These are phyloP conservation scores for Marchantia paleacea DNA, from an alignment of 225 moss, liverwort and hornwort species.

Conservation along the genomic window DNA sequence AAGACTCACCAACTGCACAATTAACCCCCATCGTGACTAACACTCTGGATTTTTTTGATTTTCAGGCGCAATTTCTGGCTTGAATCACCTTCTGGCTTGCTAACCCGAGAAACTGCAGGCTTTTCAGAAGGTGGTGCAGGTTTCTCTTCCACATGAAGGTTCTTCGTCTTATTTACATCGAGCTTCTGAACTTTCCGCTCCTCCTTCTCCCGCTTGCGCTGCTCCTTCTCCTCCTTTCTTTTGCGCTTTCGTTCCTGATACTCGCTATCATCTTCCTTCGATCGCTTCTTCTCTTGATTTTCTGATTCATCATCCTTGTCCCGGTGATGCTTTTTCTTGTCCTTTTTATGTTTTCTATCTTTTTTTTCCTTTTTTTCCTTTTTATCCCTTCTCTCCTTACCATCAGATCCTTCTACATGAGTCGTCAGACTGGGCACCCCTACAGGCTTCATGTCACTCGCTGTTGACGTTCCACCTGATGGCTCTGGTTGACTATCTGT, in stretches of 20 bases:
- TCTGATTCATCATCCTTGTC: constrained; percentile 27
- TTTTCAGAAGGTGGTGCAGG: constrained; percentile 7
- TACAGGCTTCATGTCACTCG: constrained; percentile 35
- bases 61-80: constrained; percentile 39
- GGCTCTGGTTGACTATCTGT: constrained; percentile 21
- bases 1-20: neutral
- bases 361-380: constrained; percentile 70
- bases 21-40: neutral
- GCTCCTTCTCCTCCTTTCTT: constrained; percentile 76
- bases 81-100: constrained; percentile 39
- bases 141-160: constrained; percentile 37
- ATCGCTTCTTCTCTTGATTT: constrained; percentile 58
- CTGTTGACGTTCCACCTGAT: constrained; percentile 31
- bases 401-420: constrained; percentile 46
- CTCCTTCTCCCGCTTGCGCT: constrained; percentile 60
- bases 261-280: constrained; percentile 70
- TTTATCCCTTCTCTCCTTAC: constrained; percentile 51
- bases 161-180: constrained; percentile 45
- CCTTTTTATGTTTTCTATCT: constrained; percentile 40
- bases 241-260: constrained; percentile 78
- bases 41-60: constrained; percentile 29
- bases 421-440: constrained; percentile 33
- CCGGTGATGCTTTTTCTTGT: constrained; percentile 30
- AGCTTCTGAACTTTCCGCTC: constrained; percentile 62
- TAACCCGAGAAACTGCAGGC: constrained; percentile 25